A percentile compares a stretch with the other conserved stretches of the same genome.
Conservation (phyloP, 257 asterid species). For the Echites panduratus region DNA sequence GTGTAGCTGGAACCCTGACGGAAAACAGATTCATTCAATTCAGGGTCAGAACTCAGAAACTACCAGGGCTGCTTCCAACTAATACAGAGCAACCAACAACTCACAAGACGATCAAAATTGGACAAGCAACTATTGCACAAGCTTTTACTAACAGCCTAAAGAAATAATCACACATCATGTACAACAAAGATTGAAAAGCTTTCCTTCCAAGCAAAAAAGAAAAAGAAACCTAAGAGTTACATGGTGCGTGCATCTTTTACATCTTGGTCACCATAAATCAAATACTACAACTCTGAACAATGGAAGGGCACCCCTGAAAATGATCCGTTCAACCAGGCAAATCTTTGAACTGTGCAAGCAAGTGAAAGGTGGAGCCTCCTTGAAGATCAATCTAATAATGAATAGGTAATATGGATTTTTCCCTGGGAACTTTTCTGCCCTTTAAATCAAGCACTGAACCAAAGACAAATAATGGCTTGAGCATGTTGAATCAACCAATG, state of each 20-base stretch:
- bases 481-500: slow-evolving; percentile 1
- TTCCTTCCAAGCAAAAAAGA: slow-evolving; percentile 26
- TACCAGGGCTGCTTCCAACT: slow-evolving; percentile 15
- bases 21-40: neutral
- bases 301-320: slow-evolving; percentile 24
- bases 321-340: slow-evolving; percentile 24
- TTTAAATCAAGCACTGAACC: slow-evolving; percentile 14
- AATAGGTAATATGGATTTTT: slow-evolving; percentile 10
- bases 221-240: slow-evolving; percentile 44
- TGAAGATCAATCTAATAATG: slow-evolving; percentile 15
- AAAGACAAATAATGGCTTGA: slow-evolving; percentile 10
- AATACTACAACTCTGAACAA: slow-evolving; percentile 30
- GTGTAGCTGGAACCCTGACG: neutral
- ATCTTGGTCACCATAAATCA: slow-evolving; percentile 23
- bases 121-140: slow-evolving; percentile 46
- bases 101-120: slow-evolving; percentile 36
- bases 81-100: slow-evolving; percentile 22
- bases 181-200: slow-evolving; percentile 53
- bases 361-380: slow-evolving; percentile 8
- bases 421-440: slow-evolving; percentile 10
- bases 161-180: slow-evolving; percentile 59
- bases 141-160: slow-evolving; percentile 50
- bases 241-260: slow-evolving; percentile 31
- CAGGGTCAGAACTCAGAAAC: slow-evolving; percentile 3
- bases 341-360: slow-evolving; percentile 31